A percentile compares a stretch with the other conserved stretches of the same genome.
These are phyloP conservation scores for Kurtzmaniella quercitrusa DNA, from an alignment of 1,139 yeast genomes.

Conservation along the genomic window DNA sequence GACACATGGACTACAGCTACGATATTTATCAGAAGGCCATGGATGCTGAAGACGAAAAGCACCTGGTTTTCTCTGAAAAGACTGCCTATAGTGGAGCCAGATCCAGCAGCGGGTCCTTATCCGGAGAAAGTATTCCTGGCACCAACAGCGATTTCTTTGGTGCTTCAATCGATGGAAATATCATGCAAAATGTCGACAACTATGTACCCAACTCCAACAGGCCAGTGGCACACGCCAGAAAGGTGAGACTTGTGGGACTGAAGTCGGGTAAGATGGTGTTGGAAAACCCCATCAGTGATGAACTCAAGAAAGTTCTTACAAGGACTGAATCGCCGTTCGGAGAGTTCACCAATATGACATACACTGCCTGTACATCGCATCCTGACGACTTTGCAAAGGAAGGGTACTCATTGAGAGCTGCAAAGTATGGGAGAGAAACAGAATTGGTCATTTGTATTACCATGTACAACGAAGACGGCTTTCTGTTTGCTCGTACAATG, in stretches of 20 bases:
- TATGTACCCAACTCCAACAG: conserved; percentile 29
- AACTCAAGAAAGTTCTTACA: conserved; percentile 71
- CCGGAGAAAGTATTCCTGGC: conserved; percentile 12
- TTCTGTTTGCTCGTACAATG: conserved; percentile 82
- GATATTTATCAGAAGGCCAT: conserved; percentile 35
- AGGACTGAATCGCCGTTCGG: conserved; percentile 74
- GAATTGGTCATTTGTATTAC: conserved; percentile 88
- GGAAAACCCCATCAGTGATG: conserved; percentile 91
- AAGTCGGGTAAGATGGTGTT: conserved; percentile 75
- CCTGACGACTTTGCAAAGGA: conserved; percentile 77
- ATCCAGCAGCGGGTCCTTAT: conserved; percentile 22
- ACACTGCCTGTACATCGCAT: conserved; percentile 88
- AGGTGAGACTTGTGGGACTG: conserved; percentile 58
- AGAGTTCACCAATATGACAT: conserved; percentile 91
- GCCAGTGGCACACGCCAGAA: conserved; percentile 31
- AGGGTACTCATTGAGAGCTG: conserved; percentile 83
- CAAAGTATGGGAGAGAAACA: conserved; percentile 80
- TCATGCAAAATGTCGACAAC: conserved; percentile 39
- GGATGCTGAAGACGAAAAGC: conserved; percentile 26
- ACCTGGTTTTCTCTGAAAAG: conserved; percentile 34
- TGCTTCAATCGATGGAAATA: conserved; percentile 42
- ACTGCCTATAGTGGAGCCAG: conserved; percentile 24
- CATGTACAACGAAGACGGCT: conserved; percentile 94
- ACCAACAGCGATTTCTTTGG: conserved; percentile 37
- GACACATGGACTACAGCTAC: conserved; percentile 24